Evolutionary conservation across 2,329 filamentous ascomycete genomes (phyloP).

Genomic region (Colletotrichum lupini): DNA sequence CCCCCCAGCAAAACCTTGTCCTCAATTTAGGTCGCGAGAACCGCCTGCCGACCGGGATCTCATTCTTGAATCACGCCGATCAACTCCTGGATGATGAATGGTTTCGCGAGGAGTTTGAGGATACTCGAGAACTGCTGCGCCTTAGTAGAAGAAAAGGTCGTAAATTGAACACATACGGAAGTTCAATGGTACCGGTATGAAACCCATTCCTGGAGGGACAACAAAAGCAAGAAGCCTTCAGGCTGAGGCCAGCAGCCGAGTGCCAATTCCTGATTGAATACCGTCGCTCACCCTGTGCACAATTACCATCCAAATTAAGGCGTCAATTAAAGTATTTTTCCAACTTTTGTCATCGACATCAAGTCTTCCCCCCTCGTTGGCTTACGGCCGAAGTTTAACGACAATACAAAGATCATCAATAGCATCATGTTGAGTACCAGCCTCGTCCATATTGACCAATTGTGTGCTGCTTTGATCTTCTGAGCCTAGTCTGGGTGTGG

Average conservation of each 20-base stretch:
- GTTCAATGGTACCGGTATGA: too few relatives aligned
- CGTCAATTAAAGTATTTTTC: too few relatives aligned
- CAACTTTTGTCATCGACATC: too few relatives aligned
- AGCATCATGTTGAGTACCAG: background rate
- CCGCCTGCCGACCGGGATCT: constrained; percentile 1
- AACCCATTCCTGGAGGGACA: too few relatives aligned
- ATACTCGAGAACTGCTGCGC: background rate
- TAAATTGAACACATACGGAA: background rate
- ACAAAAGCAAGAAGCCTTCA: too few relatives aligned
- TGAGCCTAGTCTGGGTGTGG: background rate
- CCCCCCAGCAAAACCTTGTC: background rate
- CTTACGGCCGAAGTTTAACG: background rate
- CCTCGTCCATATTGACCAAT: background rate
- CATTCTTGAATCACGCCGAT: background rate
- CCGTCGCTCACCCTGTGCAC: too few relatives aligned
- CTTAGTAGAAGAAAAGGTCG: background rate
- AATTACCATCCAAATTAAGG: too few relatives aligned
- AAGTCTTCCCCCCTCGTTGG: too few relatives aligned
- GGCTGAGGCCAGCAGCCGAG: too few relatives aligned
- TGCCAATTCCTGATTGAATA: too few relatives aligned
- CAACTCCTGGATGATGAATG: constrained; percentile 1
- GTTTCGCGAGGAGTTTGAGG: background rate
- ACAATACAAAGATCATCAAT: background rate
- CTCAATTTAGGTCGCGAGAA: background rate
- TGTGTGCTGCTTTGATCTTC: background rate